phyloP scores from a whole-genome alignment of 2,329 filamentous ascomycete species.

The Ceratocystis albifundus region DNA sequence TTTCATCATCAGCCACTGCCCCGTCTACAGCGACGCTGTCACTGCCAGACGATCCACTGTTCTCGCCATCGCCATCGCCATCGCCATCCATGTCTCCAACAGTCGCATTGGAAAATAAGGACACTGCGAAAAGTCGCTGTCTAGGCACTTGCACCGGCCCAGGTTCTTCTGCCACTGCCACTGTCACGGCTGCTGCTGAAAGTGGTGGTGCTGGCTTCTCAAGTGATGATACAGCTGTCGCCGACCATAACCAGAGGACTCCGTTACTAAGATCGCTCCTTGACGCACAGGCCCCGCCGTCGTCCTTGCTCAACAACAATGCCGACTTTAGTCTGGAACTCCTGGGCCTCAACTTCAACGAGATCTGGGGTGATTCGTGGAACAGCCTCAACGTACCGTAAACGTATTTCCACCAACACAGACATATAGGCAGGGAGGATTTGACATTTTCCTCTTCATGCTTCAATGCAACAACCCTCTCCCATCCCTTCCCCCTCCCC shows the following conservation, averaged over 20 bases:
- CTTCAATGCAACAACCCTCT: too few species aligned
- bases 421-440: too few species aligned
- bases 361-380: conserved; percentile 44
- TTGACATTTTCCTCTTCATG: not conserved
- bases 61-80: conserved; percentile 29
- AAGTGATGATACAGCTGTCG: not conserved
- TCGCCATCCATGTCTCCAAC: conserved; percentile 29
- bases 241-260: conserved; percentile 1
- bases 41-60: conserved; percentile 18
- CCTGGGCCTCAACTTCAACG: conserved; percentile 43
- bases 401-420: not conserved
- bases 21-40: conserved; percentile 19
- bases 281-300: conserved; percentile 28
- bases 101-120: not conserved
- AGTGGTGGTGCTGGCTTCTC: not conserved
- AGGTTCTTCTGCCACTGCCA: not conserved
- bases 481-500: too few species aligned
- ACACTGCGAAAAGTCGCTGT: conserved; percentile 26
- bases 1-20: not conserved
- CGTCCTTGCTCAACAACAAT: conserved; percentile 29
- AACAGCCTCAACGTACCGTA: conserved; percentile 29
- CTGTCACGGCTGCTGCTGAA: not conserved
- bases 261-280: conserved; percentile 21
- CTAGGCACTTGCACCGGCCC: not conserved
- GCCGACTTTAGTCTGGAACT: conserved; percentile 44